Conservation (phyloP, 1,139 yeast genomes). For the Lodderomyces theae region DNA sequence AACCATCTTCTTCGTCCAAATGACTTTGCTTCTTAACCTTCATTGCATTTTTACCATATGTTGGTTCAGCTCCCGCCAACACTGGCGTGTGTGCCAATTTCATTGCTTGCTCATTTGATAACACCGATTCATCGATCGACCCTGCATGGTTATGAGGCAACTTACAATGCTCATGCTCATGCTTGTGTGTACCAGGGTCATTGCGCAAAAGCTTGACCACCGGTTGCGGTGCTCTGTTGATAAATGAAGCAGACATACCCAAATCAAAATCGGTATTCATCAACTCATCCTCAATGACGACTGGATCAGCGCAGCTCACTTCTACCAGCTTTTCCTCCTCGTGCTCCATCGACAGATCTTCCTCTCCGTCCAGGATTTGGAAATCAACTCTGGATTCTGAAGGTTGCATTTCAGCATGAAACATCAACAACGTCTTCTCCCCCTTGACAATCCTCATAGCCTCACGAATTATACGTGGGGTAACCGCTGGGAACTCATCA, state of each 20-base stretch:
- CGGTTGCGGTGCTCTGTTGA: constrained; percentile 39
- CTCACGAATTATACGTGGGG: constrained; percentile 53
- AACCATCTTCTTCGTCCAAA: neutral
- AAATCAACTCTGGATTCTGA: constrained; percentile 23
- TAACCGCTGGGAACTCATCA: constrained; percentile 86
- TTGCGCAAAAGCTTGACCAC: constrained; percentile 31
- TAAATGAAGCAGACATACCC: constrained; percentile 48
- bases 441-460: constrained; percentile 66
- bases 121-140: constrained; percentile 34
- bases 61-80: constrained; percentile 58
- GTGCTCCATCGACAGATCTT: too few species aligned
- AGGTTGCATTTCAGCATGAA: constrained; percentile 88
- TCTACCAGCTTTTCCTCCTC: constrained; percentile 12
- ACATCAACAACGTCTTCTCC: constrained; percentile 72
- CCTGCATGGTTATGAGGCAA: constrained; percentile 42
- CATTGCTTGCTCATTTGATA: constrained; percentile 48
- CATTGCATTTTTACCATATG: constrained; percentile 47
- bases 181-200: constrained; percentile 18
- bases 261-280: constrained; percentile 32
- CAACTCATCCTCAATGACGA: constrained; percentile 8
- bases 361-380: constrained; percentile 21
- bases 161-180: constrained; percentile 34
- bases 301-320: constrained; percentile 11
- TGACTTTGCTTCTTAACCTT: constrained; percentile 35
- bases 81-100: constrained; percentile 55